Evolutionary conservation across 257 asterid species (phyloP).

Genomic region (Pogostemon cablin): DNA sequence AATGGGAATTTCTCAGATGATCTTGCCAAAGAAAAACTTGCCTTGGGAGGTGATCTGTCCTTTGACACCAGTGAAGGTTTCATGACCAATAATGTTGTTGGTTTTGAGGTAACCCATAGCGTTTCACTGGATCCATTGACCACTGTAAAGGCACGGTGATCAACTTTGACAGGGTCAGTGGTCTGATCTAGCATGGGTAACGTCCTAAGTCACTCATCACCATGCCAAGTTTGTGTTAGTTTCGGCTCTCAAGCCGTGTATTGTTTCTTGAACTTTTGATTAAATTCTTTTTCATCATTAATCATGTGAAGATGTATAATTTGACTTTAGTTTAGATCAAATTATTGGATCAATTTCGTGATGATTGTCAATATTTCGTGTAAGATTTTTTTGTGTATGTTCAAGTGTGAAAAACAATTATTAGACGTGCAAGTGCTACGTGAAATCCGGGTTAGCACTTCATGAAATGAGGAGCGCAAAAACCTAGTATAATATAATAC

Average conservation of each 20-base stretch:
- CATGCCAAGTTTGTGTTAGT: slow-evolving; percentile 53
- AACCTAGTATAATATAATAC: too few relatives aligned
- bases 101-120: slow-evolving; percentile 54
- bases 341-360: slow-evolving; percentile 12
- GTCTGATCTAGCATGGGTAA: slow-evolving; percentile 60
- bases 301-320: slow-evolving; percentile 29
- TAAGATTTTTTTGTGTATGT: too few relatives aligned
- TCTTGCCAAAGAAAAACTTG: slow-evolving; percentile 38
- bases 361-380: background rate
- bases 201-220: slow-evolving; percentile 58
- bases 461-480: too few relatives aligned
- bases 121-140: slow-evolving; percentile 61
- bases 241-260: slow-evolving; percentile 53
- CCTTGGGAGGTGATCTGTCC: slow-evolving; percentile 51
- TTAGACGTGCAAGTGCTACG: too few relatives aligned
- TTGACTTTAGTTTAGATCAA: slow-evolving; percentile 17
- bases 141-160: slow-evolving; percentile 47
- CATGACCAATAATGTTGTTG: slow-evolving; percentile 50
- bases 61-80: slow-evolving; percentile 55
- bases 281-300: slow-evolving; percentile 15
- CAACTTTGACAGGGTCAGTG: slow-evolving; percentile 52
- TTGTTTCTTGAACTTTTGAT: slow-evolving; percentile 34
- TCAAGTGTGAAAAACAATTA: too few relatives aligned
- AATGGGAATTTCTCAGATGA: slow-evolving; percentile 48
- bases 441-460: too few relatives aligned